Conservation (phyloP, 1,284 basidiomycete species). For the Apiotrichum gamsii region DNA sequence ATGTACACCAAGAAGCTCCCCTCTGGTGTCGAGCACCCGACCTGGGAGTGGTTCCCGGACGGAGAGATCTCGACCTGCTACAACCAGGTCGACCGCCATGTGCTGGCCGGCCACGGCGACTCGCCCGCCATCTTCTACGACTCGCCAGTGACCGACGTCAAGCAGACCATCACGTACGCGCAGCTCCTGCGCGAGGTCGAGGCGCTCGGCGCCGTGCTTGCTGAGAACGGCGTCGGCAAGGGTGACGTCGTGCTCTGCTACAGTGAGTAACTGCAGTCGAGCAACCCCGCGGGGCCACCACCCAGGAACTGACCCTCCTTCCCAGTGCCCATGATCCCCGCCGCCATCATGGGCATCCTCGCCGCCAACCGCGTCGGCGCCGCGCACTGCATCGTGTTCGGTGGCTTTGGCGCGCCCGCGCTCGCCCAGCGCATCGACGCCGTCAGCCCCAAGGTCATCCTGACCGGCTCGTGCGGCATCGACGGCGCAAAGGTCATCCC, state of each 20-base stretch:
- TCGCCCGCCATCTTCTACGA: conserved; percentile 19
- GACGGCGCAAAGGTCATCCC: conserved; percentile 23
- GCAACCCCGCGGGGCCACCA: not conserved
- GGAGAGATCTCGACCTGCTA: conserved; percentile 19
- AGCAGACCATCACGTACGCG: conserved; percentile 58
- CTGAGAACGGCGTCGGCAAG: conserved; percentile 78
- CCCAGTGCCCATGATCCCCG: conserved; percentile 55
- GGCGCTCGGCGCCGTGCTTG: conserved; percentile 81
- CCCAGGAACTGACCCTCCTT: not conserved
- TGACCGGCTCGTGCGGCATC: conserved; percentile 65
- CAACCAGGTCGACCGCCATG: conserved; percentile 21
- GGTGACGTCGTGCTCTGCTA: conserved; percentile 67
- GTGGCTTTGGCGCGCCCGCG: conserved; percentile 91
- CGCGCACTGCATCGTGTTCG: conserved; percentile 93
- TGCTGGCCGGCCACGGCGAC: conserved; percentile 15
- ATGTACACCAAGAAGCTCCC: conserved; percentile 6
- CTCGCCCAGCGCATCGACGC: conserved; percentile 85
- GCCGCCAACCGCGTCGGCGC: conserved; percentile 92
- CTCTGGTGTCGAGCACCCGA: conserved; percentile 10
- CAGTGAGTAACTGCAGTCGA: conserved; percentile 6
- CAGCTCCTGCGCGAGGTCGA: conserved; percentile 82
- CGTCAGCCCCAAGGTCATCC: conserved; percentile 75
- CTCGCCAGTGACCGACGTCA: conserved; percentile 16
- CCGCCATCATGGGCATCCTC: conserved; percentile 56
- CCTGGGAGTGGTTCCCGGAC: conserved; percentile 23